Conservation (phyloP, 2,329 filamentous ascomycete genomes). For the Geoglossum cookeanum region DNA sequence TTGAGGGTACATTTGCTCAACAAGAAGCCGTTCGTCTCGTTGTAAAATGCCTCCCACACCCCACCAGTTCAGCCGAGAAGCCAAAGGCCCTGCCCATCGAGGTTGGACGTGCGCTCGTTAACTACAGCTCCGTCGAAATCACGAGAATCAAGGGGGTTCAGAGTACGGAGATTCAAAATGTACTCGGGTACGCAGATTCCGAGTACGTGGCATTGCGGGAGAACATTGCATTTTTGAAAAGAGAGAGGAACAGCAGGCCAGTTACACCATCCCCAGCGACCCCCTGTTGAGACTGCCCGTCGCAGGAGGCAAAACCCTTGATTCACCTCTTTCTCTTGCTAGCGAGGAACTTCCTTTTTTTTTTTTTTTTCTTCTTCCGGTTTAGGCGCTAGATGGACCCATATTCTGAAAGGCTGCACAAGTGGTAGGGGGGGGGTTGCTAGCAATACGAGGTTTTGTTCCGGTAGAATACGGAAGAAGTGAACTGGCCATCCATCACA, state of each 20-base stretch:
- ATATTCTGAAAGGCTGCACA: too few relatives aligned
- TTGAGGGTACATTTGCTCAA: constrained; percentile 74
- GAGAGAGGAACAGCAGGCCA: constrained; percentile 19
- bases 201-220: constrained; percentile 84
- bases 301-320: not conserved
- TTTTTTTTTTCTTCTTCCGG: too few relatives aligned
- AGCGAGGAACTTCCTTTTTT: not conserved
- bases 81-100: constrained; percentile 41
- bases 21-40: constrained; percentile 85
- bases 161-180: constrained; percentile 58
- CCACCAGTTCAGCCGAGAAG: constrained; percentile 17
- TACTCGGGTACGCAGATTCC: constrained; percentile 82
- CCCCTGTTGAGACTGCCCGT: not conserved
- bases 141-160: constrained; percentile 63
- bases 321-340: not conserved
- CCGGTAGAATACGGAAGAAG: too few relatives aligned
- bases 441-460: too few relatives aligned
- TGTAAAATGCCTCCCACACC: constrained; percentile 29
- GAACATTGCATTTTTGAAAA: constrained; percentile 57
- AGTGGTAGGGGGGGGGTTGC: too few relatives aligned
- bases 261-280: constrained; percentile 17
- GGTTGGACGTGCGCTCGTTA: constrained; percentile 75
- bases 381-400: too few relatives aligned
- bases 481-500: too few relatives aligned
- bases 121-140: constrained; percentile 80